Evolutionary conservation across 352 stramenopile genomes (phyloP).

Genomic region (Phytophthora colocasiae): DNA sequence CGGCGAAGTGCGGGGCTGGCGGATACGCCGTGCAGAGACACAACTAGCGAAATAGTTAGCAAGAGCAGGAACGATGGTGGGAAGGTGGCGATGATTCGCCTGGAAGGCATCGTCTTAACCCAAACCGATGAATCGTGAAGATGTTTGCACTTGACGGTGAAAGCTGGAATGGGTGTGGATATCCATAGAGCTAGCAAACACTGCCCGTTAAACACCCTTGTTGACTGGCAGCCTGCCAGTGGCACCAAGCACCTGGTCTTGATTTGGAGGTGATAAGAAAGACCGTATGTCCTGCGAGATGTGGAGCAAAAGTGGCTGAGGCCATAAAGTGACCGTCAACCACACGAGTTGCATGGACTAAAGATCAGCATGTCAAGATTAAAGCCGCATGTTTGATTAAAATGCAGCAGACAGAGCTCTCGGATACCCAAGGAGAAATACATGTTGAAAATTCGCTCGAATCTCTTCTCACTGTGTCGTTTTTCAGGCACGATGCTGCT

Average conservation of each 20-base stretch:
- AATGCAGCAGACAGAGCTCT: neutral
- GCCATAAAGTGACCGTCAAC: constrained; percentile 2
- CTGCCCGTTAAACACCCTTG: neutral
- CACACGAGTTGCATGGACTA: neutral
- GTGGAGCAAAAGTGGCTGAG: neutral
- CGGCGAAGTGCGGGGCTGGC: constrained; percentile 7
- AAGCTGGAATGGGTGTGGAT: constrained; percentile 9
- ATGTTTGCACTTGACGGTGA: constrained; percentile 10
- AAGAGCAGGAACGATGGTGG: neutral
- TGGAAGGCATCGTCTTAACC: neutral
- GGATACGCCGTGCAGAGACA: constrained; percentile 3
- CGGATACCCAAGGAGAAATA: no score
- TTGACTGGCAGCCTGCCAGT: constrained; percentile 8
- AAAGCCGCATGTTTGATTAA: constrained; percentile 13
- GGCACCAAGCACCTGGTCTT: constrained; percentile 21
- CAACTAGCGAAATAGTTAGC: constrained; percentile 12
- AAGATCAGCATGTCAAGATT: neutral
- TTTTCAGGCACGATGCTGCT: neutral
- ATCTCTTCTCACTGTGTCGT: no score
- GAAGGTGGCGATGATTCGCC: neutral
- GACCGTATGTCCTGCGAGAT: neutral
- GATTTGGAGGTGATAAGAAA: constrained; percentile 24
- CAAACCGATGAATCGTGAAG: neutral
- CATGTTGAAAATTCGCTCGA: no score
- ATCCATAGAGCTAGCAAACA: neutral